Base-by-base conservation (phyloP, 169 alveolate species). In the Cryptosporidium baileyi region DNA sequence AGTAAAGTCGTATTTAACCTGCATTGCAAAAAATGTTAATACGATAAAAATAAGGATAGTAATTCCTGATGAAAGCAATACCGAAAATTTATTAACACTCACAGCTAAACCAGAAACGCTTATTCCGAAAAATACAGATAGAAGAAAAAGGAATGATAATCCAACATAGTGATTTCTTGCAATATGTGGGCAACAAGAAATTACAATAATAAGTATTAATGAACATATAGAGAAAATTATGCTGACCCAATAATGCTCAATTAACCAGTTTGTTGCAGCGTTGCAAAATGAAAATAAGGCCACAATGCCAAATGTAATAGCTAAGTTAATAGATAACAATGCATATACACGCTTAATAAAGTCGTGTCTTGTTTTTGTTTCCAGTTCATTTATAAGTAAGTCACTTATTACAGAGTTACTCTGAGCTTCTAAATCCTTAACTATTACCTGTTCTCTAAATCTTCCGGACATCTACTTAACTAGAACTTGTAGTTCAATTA, bases 271-370 rank as follows among this genome's bases (percentile, higher is more conserved):
- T 26, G 80, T 80, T 44, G 90, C 67, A 32, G 89, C 74, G 22
- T 81, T 52, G 61, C 65, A 63, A 19, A 88, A 61, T 60, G 88
- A 63, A n/a, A 89, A 80, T 22, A 82, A 81, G 7, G 45, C 36
- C 8, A 89, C 74, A 81, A 65, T 61, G 26, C 90, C 88, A 82
- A 67, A 89, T 38, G 95, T 92, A 28, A 94, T 89, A 13, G 90
- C 43, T 7, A 94, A 80, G 45, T 93, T 93, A 11, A 91, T 61
- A 19, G 92, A 82, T 17, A 94, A 89, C n/a, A 94, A 89, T 40
- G 90, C 61, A 67, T 92, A 94, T 15, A 94, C 97, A 63, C 94
- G 92, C 57, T 82, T 91, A 30, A 94, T 90, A 74, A 94, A 94
- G 28, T 90, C 96, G 82, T 93, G 95, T 41, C 95, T 79, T n/a